A percentile compares a stretch with the other conserved stretches of the same genome.
phyloP scores from a whole-genome alignment of 306 rosid species.

The Vachellia pachyceras region DNA sequence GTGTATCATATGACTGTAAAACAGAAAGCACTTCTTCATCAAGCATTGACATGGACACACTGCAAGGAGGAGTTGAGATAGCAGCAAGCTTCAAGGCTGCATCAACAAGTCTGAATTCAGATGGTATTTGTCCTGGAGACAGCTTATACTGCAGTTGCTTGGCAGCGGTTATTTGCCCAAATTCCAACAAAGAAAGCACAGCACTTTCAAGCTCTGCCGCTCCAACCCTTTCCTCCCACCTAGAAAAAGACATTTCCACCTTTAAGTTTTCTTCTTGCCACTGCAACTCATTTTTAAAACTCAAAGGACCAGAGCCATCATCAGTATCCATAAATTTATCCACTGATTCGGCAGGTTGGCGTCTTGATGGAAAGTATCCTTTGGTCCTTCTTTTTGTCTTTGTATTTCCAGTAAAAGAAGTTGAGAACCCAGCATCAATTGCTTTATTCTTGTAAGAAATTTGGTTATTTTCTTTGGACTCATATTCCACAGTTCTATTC shows the following conservation, averaged over 20 bases:
- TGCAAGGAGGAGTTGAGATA: constrained; percentile 65
- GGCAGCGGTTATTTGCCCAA: constrained; percentile 93
- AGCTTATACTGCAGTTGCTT: constrained; percentile 92
- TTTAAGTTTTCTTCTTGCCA: constrained; percentile 70
- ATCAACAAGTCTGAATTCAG: constrained; percentile 85
- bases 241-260: constrained; percentile 79
- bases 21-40: constrained; percentile 78
- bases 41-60: constrained; percentile 62
- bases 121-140: constrained; percentile 78
- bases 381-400: constrained; percentile 89
- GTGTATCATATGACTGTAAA: constrained; percentile 54
- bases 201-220: constrained; percentile 90
- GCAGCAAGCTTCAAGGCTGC: constrained; percentile 85
- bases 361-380: constrained; percentile 65
- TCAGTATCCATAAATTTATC: constrained; percentile 70
- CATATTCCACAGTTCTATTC: constrained; percentile 69
- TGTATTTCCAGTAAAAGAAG: constrained; percentile 64
- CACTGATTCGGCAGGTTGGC: constrained; percentile 60
- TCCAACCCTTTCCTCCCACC: constrained; percentile 97
- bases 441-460: constrained; percentile 63
- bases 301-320: constrained; percentile 60
- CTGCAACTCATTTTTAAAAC: constrained; percentile 62
- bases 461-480: constrained; percentile 66
- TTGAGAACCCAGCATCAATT: constrained; percentile 60
- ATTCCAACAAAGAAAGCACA: constrained; percentile 91